Evolutionary conservation across 2,329 filamentous ascomycete species (phyloP).

Genomic region (Metarhizium rileyi): DNA sequence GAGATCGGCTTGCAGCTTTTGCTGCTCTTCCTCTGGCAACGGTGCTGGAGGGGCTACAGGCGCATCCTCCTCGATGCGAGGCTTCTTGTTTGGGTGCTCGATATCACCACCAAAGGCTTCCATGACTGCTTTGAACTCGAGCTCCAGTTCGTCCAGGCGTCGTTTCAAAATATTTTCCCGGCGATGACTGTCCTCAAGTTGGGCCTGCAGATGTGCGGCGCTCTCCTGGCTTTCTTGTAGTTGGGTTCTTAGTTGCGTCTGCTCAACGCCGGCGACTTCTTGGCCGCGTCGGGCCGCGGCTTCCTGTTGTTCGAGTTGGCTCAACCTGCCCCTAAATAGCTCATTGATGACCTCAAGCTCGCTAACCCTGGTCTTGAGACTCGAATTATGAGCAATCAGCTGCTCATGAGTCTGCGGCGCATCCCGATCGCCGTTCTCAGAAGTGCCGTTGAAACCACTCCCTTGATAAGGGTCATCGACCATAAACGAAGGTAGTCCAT

Average conservation of each 20-base stretch:
- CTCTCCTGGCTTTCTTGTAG: constrained; percentile 35
- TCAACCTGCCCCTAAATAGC: constrained; percentile 65
- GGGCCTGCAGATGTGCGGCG: constrained; percentile 41
- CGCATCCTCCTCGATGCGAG: constrained; percentile 6
- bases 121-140: constrained; percentile 34
- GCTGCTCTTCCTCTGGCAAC: neutral
- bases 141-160: constrained; percentile 69
- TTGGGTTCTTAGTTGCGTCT: constrained; percentile 47
- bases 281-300: constrained; percentile 53
- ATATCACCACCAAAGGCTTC: constrained; percentile 8
- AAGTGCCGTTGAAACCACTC: constrained; percentile 20
- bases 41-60: neutral
- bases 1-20: neutral
- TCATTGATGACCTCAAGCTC: constrained; percentile 94
- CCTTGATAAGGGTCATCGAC: constrained; percentile 60
- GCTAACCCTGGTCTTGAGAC: constrained; percentile 87
- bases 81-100: constrained; percentile 10
- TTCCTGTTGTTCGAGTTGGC: constrained; percentile 70
- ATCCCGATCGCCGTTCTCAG: constrained; percentile 51
- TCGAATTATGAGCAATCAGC: constrained; percentile 69
- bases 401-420: constrained; percentile 71
- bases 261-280: constrained; percentile 45
- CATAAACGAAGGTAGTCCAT: constrained; percentile 72
- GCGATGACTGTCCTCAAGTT: constrained; percentile 66
- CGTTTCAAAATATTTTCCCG: constrained; percentile 76